Evolutionary conservation across 768 basidiomycete species (phyloP), one percentile per base, ranked within the genome.

Genomic region (Inosperma sp.): DNA sequence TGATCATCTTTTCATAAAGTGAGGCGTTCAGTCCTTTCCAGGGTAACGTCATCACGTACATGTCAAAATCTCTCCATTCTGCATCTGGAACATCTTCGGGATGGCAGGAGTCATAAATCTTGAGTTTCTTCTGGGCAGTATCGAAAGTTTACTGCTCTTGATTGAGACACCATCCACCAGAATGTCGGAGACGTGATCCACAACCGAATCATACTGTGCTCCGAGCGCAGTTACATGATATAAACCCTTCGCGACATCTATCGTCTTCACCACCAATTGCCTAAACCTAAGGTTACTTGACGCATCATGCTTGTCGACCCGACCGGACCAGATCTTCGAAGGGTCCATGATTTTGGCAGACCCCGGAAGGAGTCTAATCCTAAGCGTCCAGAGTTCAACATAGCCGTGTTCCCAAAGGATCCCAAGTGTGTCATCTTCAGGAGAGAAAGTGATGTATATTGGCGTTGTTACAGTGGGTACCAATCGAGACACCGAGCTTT

Each of bases 331-430:
- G 10, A 64, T 51, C 44, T 60, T 65, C 2, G 53, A 56, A 1
- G 86, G 86, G 44, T 80, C 68, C 78, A 88, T 81, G 4, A 78
- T 72, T 46, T 83, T 81, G 21, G 70, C 78, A 1, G 70, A 73
- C 5, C 81, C 81, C 9, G 79, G 77, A 8, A 74, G 72, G 25
- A 86, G 67, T 6, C 81, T 79, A 1, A 82, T 90, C 33, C 76
- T 71, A 35, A 93, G 70, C 30, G 80, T 71, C 81, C 86, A 94
- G 3, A 93, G 57, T 45, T 86, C 80, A 7, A 88, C 62, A 23
- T 69, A 67, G 0, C 88, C 89, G n/a, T 72, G 68, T 51, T 85
- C 81, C 81, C 85, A 88, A 1, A 95, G 72, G 2, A 83, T 59
- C 8, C 79, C 85, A 7, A 92, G 63, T 1, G 76, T 62, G 54